A percentile compares a stretch with the other conserved stretches of the same genome.
Evolutionary conservation across 1,284 basidiomycete species (phyloP).

Genomic region (Heterobasidion parviporum): DNA sequence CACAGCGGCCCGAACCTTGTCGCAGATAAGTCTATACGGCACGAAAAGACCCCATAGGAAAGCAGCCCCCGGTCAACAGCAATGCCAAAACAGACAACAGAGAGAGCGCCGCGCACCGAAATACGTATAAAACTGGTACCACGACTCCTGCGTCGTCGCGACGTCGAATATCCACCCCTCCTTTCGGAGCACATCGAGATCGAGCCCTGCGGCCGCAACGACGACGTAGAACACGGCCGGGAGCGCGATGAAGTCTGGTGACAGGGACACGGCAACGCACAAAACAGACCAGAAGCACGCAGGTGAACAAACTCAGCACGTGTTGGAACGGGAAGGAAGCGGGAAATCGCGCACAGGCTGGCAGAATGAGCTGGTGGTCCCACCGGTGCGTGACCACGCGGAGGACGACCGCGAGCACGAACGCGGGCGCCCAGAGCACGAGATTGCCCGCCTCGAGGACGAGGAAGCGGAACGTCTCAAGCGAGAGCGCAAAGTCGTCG

Average conservation of each 20-base stretch:
- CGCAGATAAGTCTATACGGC: constrained; percentile 45
- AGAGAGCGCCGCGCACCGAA: constrained; percentile 44
- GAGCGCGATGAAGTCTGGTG: constrained; percentile 78
- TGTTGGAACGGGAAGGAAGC: not conserved
- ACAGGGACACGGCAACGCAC: not conserved
- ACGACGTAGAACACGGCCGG: constrained; percentile 82
- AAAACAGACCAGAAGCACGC: too few relatives aligned
- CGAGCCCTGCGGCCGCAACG: constrained; percentile 54
- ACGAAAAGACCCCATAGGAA: not conserved
- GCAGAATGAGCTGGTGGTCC: constrained; percentile 90
- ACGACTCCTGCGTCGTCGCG: constrained; percentile 50
- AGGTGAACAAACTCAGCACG: not conserved
- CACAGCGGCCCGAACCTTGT: constrained; percentile 62
- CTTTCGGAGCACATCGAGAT: constrained; percentile 54
- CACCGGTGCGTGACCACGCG: constrained; percentile 76
- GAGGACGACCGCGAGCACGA: constrained; percentile 72
- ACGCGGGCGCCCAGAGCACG: constrained; percentile 68
- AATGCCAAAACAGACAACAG: not conserved
- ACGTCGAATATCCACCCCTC: constrained; percentile 91
- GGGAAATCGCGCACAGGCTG: constrained; percentile 54
- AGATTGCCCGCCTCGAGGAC: constrained; percentile 56
- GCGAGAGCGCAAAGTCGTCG: constrained; percentile 68
- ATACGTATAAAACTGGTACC: constrained; percentile 80
- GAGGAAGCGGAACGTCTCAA: constrained; percentile 56
- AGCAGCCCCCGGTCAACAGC: too few relatives aligned